Evolutionary conservation across 2,329 filamentous ascomycete genomes (phyloP).

Genomic region (Calonectria pteridis): DNA sequence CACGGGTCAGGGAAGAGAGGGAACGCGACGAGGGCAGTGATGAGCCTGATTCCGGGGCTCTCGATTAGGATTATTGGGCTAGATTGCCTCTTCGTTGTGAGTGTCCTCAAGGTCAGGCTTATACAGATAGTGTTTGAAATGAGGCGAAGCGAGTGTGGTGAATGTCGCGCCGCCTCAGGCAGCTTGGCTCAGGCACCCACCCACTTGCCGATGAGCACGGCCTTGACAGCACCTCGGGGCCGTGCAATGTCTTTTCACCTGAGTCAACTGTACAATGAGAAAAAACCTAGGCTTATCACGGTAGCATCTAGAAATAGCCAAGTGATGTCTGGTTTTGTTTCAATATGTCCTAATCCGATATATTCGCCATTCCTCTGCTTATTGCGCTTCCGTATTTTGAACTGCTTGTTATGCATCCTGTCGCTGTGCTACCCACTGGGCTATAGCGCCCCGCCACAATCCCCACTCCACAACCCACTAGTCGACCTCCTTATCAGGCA

Average conservation of each 20-base stretch:
- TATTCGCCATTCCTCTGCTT: not conserved
- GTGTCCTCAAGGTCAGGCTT: not conserved
- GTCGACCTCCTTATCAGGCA: not conserved
- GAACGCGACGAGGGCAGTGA: no score
- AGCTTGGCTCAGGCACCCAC: slow-evolving; percentile 13
- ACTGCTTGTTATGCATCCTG: no score
- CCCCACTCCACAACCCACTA: not conserved
- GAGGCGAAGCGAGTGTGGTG: not conserved
- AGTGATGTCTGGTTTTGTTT: not conserved
- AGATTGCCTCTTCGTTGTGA: not conserved
- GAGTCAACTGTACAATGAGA: not conserved
- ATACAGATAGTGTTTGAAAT: slow-evolving; percentile 2
- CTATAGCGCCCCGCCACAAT: not conserved
- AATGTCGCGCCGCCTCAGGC: slow-evolving; percentile 20
- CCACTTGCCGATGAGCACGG: not conserved
- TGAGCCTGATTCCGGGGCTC: not conserved
- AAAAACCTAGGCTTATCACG: not conserved
- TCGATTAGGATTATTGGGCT: not conserved
- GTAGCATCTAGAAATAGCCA: not conserved
- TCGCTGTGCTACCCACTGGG: not conserved
- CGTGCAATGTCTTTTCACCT: not conserved
- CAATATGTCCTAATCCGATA: not conserved
- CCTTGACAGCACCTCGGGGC: not conserved
- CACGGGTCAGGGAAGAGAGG: not conserved
- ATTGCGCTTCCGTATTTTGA: not conserved